A percentile compares a stretch with the other conserved stretches of the same genome.
These are phyloP conservation scores for Torulaspora maleeae DNA, from an alignment of 805 yeast genomes.

Conservation along the genomic window DNA sequence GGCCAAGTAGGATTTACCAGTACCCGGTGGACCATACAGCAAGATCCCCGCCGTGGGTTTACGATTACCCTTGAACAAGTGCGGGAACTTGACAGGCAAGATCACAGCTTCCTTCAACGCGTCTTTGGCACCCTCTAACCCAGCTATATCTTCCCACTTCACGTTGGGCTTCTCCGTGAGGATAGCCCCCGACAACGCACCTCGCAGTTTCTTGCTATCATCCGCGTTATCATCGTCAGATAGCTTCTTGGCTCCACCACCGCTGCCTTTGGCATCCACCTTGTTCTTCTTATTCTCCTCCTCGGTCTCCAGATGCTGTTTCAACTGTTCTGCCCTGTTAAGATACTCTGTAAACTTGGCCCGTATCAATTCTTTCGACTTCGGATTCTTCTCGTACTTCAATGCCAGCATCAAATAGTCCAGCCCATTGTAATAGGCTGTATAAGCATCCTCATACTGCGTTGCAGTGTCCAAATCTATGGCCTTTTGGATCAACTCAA, in stretches of 20 bases:
- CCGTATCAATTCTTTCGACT: constrained; percentile 81
- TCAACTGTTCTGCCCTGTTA: constrained; percentile 88
- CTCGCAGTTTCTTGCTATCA: constrained; percentile 83
- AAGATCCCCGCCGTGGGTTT: constrained; percentile 89
- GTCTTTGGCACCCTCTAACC: constrained; percentile 90
- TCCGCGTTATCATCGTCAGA: constrained; percentile 67
- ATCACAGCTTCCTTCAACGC: constrained; percentile 97
- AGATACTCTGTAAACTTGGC: constrained; percentile 87
- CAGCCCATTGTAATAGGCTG: constrained; percentile 83
- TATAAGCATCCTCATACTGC: constrained; percentile 89
- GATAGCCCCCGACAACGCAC: constrained; percentile 89
- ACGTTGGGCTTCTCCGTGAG: constrained; percentile 89
- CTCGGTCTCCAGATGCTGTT: constrained; percentile 75
- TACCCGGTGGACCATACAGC: constrained; percentile 92
- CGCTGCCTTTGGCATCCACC: constrained; percentile 38
- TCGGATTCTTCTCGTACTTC: constrained; percentile 88
- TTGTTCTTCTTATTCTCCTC: constrained; percentile 52
- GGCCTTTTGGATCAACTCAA: constrained; percentile 88
- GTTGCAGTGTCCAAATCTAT: constrained; percentile 90
- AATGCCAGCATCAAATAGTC: constrained; percentile 94
- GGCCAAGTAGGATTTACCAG: constrained; percentile 95
- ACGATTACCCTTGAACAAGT: constrained; percentile 87
- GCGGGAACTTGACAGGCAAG: constrained; percentile 93
- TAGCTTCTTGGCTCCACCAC: constrained; percentile 53
- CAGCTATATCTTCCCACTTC: constrained; percentile 93